A percentile compares a stretch with the other conserved stretches of the same genome.
Conservation (phyloP, 2,329 filamentous ascomycete species). For the Myriosclerotinia scirpicola region DNA sequence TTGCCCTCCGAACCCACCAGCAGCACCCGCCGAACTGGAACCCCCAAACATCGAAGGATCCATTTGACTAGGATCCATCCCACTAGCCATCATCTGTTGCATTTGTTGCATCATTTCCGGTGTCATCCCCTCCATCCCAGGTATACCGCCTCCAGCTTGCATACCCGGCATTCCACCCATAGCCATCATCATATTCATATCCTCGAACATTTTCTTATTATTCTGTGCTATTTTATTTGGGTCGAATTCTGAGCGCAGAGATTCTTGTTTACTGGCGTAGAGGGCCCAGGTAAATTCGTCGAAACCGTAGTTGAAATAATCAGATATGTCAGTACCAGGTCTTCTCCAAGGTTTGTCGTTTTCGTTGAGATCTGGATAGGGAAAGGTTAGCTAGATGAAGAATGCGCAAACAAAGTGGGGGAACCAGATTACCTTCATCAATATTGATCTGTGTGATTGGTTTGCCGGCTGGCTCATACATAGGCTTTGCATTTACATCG, state of each 20-base stretch:
- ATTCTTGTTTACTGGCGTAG: slow-evolving; percentile 87
- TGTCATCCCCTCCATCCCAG: slow-evolving; percentile 62
- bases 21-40: slow-evolving; percentile 50
- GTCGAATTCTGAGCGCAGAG: slow-evolving; percentile 72
- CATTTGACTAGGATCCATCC: slow-evolving; percentile 67
- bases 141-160: slow-evolving; percentile 45
- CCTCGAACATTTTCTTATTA: slow-evolving; percentile 78
- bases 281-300: slow-evolving; percentile 98
- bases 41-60: slow-evolving; percentile 63
- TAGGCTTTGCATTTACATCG: slow-evolving; percentile 79
- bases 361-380: slow-evolving; percentile 59
- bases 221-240: slow-evolving; percentile 62
- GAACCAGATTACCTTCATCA: slow-evolving; percentile 54
- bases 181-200: slow-evolving; percentile 68
- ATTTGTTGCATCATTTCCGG: slow-evolving; percentile 68
- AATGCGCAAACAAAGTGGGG: background rate
- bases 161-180: slow-evolving; percentile 51
- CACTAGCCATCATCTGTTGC: slow-evolving; percentile 67
- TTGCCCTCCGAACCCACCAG: slow-evolving; percentile 45
- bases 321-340: slow-evolving; percentile 89
- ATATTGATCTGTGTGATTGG: slow-evolving; percentile 76
- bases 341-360: slow-evolving; percentile 95
- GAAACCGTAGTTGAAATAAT: slow-evolving; percentile 99
- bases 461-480: slow-evolving; percentile 77
- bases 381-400: slow-evolving; percentile 14